These are phyloP conservation scores for Auricularia sp. DNA, from an alignment of 768 basidiomycete genomes.

Conservation along the genomic window DNA sequence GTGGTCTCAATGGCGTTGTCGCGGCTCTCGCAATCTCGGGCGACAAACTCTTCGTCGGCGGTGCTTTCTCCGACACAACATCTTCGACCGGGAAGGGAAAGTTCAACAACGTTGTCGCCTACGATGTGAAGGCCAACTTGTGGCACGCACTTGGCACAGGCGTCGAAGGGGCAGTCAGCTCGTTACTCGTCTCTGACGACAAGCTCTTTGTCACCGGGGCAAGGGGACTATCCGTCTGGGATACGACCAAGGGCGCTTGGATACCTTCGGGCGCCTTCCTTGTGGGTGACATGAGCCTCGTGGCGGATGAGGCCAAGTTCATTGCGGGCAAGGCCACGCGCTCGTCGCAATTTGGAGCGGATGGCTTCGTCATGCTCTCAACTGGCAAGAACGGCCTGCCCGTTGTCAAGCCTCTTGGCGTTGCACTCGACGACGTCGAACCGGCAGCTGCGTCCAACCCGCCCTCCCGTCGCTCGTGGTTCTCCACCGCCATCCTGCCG, in stretches of 20 bases:
- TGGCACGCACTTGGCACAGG: constrained; percentile 70
- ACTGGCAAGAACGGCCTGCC: constrained; percentile 51
- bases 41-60: constrained; percentile 73
- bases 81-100: constrained; percentile 40
- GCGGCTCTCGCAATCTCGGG: constrained; percentile 52
- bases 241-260: constrained; percentile 52
- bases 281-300: constrained; percentile 56
- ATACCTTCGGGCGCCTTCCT: constrained; percentile 65
- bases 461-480: constrained; percentile 4
- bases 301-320: constrained; percentile 44
- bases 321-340: constrained; percentile 57
- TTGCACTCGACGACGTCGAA: constrained; percentile 38
- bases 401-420: constrained; percentile 47
- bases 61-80: constrained; percentile 66
- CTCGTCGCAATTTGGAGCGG: constrained; percentile 57
- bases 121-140: constrained; percentile 49
- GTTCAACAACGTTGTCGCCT: constrained; percentile 55
- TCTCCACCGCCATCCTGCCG: constrained; percentile 2
- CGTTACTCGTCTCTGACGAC: constrained; percentile 37
- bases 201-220: constrained; percentile 58
- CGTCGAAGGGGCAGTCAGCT: constrained; percentile 63
- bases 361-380: constrained; percentile 68
- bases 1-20: constrained; percentile 76
- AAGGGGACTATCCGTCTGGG: constrained; percentile 70
- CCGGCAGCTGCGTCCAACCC: constrained; percentile 23